These are phyloP conservation scores for Salisapilia sapeloensis DNA, from an alignment of 352 stramenopile genomes.

Conservation along the genomic window DNA sequence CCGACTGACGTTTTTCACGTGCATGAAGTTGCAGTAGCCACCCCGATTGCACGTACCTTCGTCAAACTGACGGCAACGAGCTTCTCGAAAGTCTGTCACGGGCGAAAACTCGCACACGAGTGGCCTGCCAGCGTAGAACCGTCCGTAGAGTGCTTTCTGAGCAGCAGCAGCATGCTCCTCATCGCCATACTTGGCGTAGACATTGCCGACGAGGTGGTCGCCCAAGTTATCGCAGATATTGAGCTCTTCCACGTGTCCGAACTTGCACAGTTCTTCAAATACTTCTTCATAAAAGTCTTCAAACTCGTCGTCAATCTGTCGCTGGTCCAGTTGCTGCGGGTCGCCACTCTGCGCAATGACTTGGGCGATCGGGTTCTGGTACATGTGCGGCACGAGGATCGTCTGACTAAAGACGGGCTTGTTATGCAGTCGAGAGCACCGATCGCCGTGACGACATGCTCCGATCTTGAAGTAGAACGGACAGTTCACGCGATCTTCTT, in stretches of 20 bases:
- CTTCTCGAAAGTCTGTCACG: constrained; percentile 97
- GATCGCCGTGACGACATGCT: constrained; percentile 97
- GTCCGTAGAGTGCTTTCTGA: constrained; percentile 91
- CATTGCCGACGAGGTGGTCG: constrained; percentile 99
- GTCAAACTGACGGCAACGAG: constrained; percentile 96
- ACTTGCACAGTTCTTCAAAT: constrained; percentile 98
- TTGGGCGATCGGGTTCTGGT: constrained; percentile 88
- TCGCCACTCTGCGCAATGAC: constrained; percentile 82
- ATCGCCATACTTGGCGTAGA: constrained; percentile 98
- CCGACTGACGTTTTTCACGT: constrained; percentile 86
- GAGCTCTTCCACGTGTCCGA: constrained; percentile 95
- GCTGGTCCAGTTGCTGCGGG: constrained; percentile 66
- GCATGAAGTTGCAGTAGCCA: constrained; percentile 99
- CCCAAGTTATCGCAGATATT: constrained; percentile 99
- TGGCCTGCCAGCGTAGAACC: constrained; percentile 93
- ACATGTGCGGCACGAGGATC: constrained; percentile 97
- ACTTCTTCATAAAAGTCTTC: constrained; percentile 95
- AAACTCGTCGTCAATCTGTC: constrained; percentile 91
- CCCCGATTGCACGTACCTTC: constrained; percentile 94
- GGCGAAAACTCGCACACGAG: constrained; percentile 97
- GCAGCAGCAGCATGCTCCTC: constrained; percentile 95
- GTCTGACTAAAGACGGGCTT: constrained; percentile 97
- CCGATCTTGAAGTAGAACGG: constrained; percentile 99
- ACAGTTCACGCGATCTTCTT: constrained; percentile 97
- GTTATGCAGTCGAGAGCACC: constrained; percentile 97